phyloP scores from a whole-genome alignment of 2,329 filamentous ascomycete species.

The Plectosphaerella cucumerina region DNA sequence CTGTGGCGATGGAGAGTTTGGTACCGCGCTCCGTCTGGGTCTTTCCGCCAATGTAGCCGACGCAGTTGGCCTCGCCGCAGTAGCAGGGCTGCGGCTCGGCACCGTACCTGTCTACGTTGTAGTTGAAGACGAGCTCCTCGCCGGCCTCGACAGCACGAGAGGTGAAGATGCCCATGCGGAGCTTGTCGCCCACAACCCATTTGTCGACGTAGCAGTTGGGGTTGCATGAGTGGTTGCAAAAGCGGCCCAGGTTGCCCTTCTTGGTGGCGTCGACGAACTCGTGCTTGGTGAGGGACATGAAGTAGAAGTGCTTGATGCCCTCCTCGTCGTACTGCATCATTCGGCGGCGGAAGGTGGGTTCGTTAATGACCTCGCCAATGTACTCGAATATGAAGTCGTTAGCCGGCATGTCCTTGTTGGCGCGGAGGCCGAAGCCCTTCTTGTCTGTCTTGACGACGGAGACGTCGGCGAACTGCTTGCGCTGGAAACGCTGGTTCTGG shows the following conservation, averaged over 20 bases:
- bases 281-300: constrained; percentile 95
- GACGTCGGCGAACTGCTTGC: constrained; percentile 83
- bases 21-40: constrained; percentile 95
- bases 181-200: constrained; percentile 95
- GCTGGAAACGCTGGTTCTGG: constrained; percentile 93
- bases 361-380: constrained; percentile 96
- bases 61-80: constrained; percentile 90
- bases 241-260: constrained; percentile 90
- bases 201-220: constrained; percentile 99
- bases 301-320: constrained; percentile 99
- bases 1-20: constrained; percentile 82
- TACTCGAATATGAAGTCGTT: constrained; percentile 98
- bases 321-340: constrained; percentile 94
- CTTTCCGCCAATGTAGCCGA: constrained; percentile 94
- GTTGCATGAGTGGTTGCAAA: constrained; percentile 99
- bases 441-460: constrained; percentile 97
- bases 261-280: constrained; percentile 98
- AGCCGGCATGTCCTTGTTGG: constrained; percentile 70
- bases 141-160: constrained; percentile 78
- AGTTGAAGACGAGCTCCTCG: constrained; percentile 97
- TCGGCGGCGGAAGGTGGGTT: constrained; percentile 80
- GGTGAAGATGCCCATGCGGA: constrained; percentile 98
- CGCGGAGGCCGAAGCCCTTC: constrained; percentile 89
- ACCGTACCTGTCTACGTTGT: constrained; percentile 97
- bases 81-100: constrained; percentile 96